Evolutionary conservation across 179 eudicot genomes (phyloP), one percentile per base, ranked within the genome.

Genomic region (Drosera spatulata): DNA sequence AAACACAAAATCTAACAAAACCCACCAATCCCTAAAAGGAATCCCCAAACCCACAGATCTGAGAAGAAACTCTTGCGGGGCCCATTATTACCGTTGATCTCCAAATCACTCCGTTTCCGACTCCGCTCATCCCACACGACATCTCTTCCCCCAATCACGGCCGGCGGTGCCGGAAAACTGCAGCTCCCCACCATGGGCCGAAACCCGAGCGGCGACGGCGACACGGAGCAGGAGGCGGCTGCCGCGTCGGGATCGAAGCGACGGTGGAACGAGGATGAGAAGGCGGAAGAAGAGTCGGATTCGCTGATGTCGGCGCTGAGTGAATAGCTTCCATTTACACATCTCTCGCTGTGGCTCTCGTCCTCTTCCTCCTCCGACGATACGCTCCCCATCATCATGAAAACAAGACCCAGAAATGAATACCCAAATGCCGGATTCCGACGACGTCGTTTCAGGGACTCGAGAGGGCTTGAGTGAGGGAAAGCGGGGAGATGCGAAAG

Each of bases 261-360:
- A 14, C 71, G 76, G 39, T 70, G 68, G 3, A 22, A 22, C 33
- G 33, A 22, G 33, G 33, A 22, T 22, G 82, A 81, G 73, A 77
- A 77, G 39, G 81, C 79, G 10, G 67, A 61, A 14, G 76, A 79
- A 61, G 85, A 83, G 63, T 89, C 97, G 0, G 95, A 89, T 73
- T 89, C 97, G 60, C 91, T 82, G 41, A 89, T 79, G 59, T 89
- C 97, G 3, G 95, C 95, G 61, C 97, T 89, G 12, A 86, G 33
- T 22, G 33, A 22, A 22, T 22, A 55, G 53, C 86, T 78, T 66
- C 78, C 80, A 43, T 77, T 72, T 1, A 72, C 79, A 5, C 80
- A 58, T 43, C 76, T 58, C 63, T 61, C 64, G 38, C 76, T 58
- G 63, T 61, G 59, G 41, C 61, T 2, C 53, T 64, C 72, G 43